These are phyloP conservation scores for Paecilomyces fulvus DNA, from an alignment of 2,329 filamentous ascomycete species.

Conservation along the genomic window DNA sequence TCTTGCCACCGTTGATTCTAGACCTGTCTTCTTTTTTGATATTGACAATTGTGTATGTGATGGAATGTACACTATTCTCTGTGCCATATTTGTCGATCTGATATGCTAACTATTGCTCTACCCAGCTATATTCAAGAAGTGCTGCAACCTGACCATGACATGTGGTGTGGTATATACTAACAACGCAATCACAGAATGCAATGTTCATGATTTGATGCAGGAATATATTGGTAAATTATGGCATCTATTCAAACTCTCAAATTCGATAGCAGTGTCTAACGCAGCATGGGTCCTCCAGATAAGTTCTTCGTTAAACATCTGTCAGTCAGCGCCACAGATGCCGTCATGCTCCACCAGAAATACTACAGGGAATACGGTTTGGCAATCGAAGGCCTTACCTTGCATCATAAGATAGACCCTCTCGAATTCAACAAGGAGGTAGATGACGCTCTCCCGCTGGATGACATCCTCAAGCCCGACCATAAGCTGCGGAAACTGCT, in stretches of 20 bases:
- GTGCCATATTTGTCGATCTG: background rate
- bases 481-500: slow-evolving; percentile 66
- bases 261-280: background rate
- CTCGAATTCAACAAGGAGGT: slow-evolving; percentile 91
- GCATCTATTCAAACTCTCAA: background rate
- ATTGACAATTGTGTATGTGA: slow-evolving; percentile 84
- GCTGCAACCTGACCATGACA: background rate
- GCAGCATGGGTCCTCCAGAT: slow-evolving; percentile 29
- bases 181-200: slow-evolving; percentile 46
- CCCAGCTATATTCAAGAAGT: slow-evolving; percentile 79
- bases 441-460: slow-evolving; percentile 85
- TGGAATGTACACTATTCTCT: background rate
- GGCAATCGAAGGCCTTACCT: slow-evolving; percentile 90
- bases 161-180: slow-evolving; percentile 5
- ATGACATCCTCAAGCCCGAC: slow-evolving; percentile 73
- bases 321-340: slow-evolving; percentile 64
- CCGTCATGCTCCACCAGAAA: slow-evolving; percentile 74
- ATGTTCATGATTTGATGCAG: slow-evolving; percentile 83
- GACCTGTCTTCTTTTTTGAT: slow-evolving; percentile 68
- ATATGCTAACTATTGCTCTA: background rate
- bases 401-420: slow-evolving; percentile 90
- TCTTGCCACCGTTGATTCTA: slow-evolving; percentile 20
- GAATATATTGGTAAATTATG: slow-evolving; percentile 56
- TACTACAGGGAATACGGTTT: slow-evolving; percentile 96
- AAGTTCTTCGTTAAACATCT: slow-evolving; percentile 61